These are phyloP conservation scores for Metschnikowia reukaufii DNA, from an alignment of 805 yeast species.

Conservation along the genomic window DNA sequence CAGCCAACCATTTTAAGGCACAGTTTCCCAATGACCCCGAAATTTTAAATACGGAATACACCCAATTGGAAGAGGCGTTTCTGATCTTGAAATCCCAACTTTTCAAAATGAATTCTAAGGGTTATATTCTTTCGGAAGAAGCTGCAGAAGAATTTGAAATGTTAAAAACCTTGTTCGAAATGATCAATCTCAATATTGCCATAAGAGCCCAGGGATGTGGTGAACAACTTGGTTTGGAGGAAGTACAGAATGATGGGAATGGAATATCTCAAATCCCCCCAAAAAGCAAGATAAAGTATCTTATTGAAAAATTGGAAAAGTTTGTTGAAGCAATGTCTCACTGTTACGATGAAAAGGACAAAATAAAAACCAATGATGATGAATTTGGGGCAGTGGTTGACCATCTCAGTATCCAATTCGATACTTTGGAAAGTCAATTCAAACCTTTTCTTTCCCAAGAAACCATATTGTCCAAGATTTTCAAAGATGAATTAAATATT, in stretches of 20 bases:
- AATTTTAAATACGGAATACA: not conserved
- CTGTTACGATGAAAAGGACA: not conserved
- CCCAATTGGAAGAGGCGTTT: not conserved
- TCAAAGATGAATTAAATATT: not conserved
- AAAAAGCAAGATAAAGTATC: not conserved
- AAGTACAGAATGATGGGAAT: not conserved
- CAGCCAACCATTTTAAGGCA: not conserved
- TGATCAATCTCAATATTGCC: constrained; percentile 1
- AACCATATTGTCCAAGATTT: constrained; percentile 1
- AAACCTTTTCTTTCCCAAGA: not conserved
- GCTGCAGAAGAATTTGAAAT: not conserved
- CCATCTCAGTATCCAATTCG: not conserved
- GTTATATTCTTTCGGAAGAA: not conserved
- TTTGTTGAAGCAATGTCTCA: not conserved
- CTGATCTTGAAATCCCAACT: not conserved
- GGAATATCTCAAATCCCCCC: not conserved
- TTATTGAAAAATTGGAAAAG: not conserved
- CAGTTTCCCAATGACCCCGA: not conserved
- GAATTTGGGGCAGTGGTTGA: not conserved
- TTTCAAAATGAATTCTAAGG: not conserved
- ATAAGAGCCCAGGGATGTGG: constrained; percentile 2
- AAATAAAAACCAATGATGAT: not conserved
- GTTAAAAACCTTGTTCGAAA: not conserved
- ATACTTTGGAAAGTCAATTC: not conserved
- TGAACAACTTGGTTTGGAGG: not conserved